These are phyloP conservation scores for Raphidocelis subcapitata DNA, from an alignment of 139 green algal genomes.

Conservation along the genomic window DNA sequence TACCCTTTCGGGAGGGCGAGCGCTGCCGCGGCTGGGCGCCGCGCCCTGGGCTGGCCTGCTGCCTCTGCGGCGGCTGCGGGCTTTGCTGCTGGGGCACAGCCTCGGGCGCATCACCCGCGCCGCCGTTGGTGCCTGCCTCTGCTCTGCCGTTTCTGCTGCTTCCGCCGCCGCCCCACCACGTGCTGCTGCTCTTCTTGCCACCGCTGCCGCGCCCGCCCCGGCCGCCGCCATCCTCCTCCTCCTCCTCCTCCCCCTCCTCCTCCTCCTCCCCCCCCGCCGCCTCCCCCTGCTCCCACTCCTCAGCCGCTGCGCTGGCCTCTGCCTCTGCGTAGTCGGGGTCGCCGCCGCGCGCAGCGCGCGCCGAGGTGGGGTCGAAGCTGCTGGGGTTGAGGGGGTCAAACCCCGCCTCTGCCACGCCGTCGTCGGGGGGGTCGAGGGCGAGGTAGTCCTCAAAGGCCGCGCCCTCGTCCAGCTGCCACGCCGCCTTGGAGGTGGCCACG, in stretches of 20 bases:
- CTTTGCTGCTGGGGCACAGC: no score
- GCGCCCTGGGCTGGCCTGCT: not conserved
- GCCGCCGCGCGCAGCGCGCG: not conserved
- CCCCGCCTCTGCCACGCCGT: conserved; percentile 6
- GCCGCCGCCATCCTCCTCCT: not conserved
- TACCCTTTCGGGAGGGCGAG: not conserved
- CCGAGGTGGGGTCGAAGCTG: not conserved
- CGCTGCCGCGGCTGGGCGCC: conserved; percentile 6
- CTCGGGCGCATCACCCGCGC: no score
- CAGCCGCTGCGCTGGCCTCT: not conserved
- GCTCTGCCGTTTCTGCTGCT: not conserved
- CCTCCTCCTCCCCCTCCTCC: not conserved
- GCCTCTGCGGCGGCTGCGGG: no score
- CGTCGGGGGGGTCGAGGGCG: not conserved
- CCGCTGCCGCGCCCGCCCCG: not conserved
- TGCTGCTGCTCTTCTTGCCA: not conserved
- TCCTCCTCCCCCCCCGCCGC: not conserved
- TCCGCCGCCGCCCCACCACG: not conserved
- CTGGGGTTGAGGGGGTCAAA: conserved; percentile 29
- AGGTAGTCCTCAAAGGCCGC: conserved; percentile 70
- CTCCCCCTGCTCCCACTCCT: not conserved
- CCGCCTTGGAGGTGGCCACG: conserved; percentile 37
- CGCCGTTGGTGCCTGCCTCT: conserved; percentile 1
- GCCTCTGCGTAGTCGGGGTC: not conserved
- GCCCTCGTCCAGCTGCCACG: conserved; percentile 28